Evolutionary conservation across 441 rosid species (phyloP).

Genomic region (Gossypium lobatum): DNA sequence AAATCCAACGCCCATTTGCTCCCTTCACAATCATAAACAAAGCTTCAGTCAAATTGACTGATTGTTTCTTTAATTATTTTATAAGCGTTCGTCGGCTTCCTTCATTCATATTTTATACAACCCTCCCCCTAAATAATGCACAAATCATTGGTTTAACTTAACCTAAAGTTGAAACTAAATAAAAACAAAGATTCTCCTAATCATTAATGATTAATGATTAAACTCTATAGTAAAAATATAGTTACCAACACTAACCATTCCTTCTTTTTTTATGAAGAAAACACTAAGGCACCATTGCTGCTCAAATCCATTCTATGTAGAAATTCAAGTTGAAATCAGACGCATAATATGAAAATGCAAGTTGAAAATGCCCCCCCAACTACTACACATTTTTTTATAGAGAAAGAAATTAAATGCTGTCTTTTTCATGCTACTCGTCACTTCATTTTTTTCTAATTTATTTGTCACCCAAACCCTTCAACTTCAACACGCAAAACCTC

Average conservation of each 20-base stretch:
- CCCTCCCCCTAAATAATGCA: too few species aligned
- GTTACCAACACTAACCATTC: not conserved
- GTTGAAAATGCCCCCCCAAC: conserved; percentile 22
- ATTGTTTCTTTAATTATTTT: not conserved
- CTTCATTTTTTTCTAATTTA: not conserved
- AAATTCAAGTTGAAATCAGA: not conserved
- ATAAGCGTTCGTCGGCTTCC: not conserved
- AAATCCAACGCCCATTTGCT: not conserved
- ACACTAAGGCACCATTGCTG: not conserved
- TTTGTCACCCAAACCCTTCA: not conserved
- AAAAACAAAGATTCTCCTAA: too few species aligned
- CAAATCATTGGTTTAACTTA: not conserved
- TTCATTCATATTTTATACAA: not conserved
- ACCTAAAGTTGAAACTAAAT: not conserved
- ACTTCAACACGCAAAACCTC: not conserved
- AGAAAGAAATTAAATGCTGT: not conserved
- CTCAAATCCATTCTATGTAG: not conserved
- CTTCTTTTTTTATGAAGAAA: not conserved
- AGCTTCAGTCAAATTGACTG: not conserved
- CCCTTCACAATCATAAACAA: not conserved
- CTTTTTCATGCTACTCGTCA: conserved; percentile 4
- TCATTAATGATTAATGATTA: not conserved
- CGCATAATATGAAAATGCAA: not conserved
- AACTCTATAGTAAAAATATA: not conserved
- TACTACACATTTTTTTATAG: conserved; percentile 5